Evolutionary conservation across 1,284 basidiomycete genomes (phyloP).

Genomic region (Heterobasidion annosum): DNA sequence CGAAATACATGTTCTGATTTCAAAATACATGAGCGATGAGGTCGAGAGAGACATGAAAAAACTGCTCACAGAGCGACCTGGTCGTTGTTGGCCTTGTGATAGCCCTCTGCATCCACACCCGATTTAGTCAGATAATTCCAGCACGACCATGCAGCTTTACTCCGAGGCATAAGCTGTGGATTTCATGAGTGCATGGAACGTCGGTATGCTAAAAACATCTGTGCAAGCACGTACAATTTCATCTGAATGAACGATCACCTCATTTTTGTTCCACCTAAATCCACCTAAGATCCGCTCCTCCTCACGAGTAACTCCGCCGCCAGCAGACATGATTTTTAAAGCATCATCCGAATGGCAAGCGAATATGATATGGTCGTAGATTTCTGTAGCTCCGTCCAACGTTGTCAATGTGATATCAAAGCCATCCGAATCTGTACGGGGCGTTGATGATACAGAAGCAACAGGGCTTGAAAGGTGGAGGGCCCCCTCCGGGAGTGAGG

Average conservation of each 20-base stretch:
- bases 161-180: constrained; percentile 56
- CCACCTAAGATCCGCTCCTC: constrained; percentile 51
- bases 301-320: constrained; percentile 38
- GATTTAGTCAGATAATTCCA: constrained; percentile 70
- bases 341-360: constrained; percentile 72
- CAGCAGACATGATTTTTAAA: constrained; percentile 47
- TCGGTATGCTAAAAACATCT: neutral
- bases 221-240: constrained; percentile 27
- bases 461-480: constrained; percentile 59
- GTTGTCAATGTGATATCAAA: constrained; percentile 34
- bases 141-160: constrained; percentile 55
- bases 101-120: constrained; percentile 23
- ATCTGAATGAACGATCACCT: constrained; percentile 66
- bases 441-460: constrained; percentile 21
- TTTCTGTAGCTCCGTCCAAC: constrained; percentile 26
- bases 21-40: neutral
- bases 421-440: neutral
- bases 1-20: constrained; percentile 10
- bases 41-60: constrained; percentile 1
- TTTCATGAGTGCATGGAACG: neutral
- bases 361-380: constrained; percentile 72
- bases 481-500: constrained; percentile 38
- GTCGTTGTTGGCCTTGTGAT: constrained; percentile 41
- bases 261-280: constrained; percentile 66
- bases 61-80: constrained; percentile 54